Evolutionary conservation across 2,329 filamentous ascomycete species (phyloP).

Genomic region (Botryotinia globosa): DNA sequence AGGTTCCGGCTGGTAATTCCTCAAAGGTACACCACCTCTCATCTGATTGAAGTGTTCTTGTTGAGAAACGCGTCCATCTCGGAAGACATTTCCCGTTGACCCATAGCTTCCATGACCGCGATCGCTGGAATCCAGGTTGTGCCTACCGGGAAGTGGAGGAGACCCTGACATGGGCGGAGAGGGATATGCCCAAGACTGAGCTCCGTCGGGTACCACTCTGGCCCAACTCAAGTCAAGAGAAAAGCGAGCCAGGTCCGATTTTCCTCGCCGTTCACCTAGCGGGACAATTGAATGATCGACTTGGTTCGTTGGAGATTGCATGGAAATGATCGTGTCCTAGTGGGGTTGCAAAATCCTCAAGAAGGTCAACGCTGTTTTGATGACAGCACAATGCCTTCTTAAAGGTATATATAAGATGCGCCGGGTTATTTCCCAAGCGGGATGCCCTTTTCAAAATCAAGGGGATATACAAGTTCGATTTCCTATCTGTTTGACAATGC

Average conservation of each 20-base stretch:
- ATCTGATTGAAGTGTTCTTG: conserved; percentile 32
- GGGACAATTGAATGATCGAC: conserved; percentile 43
- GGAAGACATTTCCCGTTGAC: conserved; percentile 50
- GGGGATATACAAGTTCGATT: not conserved
- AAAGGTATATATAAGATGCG: conserved; percentile 23
- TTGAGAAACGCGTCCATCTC: conserved; percentile 39
- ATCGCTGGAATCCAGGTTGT: conserved; percentile 56
- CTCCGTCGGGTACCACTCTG: conserved; percentile 54
- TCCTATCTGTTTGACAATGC: not conserved
- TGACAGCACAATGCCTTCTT: conserved; percentile 23
- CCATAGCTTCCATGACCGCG: conserved; percentile 49
- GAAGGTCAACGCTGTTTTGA: conserved; percentile 27
- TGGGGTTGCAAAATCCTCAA: conserved; percentile 22
- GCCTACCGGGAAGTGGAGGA: conserved; percentile 58
- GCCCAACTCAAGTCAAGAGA: conserved; percentile 55
- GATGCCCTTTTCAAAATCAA: conserved; percentile 25
- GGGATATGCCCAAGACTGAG: conserved; percentile 60
- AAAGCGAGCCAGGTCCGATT: conserved; percentile 53
- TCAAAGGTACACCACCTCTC: conserved; percentile 34
- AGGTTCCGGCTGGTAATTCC: conserved; percentile 43
- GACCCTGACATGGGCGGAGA: conserved; percentile 74
- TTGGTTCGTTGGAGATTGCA: conserved; percentile 51
- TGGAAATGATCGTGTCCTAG: conserved; percentile 42
- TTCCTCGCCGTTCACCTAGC: conserved; percentile 58
- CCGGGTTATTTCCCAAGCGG: conserved; percentile 20